Percentiles rank a stretch among this genome's conserved stretches.
These are phyloP conservation scores for Saccharomycopsis olivae DNA, from an alignment of 805 yeast genomes.

Conservation along the genomic window DNA sequence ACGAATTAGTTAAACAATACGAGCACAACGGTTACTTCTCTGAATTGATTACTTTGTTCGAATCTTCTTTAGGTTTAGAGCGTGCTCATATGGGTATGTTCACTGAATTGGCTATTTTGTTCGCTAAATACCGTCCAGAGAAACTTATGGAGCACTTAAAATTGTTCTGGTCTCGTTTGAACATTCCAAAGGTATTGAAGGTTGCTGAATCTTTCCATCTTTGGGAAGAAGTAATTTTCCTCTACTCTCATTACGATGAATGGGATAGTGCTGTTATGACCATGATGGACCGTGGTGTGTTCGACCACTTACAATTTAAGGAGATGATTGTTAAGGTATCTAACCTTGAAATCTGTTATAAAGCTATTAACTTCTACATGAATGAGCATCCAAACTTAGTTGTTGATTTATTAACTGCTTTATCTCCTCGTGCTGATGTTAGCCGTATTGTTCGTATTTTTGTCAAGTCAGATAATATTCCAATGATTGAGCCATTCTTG, in stretches of 20 bases:
- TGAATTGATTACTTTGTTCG: slow-evolving; percentile 85
- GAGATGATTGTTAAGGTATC: slow-evolving; percentile 92
- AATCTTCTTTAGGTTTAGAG: slow-evolving; percentile 91
- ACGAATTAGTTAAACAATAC: slow-evolving; percentile 77
- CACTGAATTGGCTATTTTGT: slow-evolving; percentile 86
- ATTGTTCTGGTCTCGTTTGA: slow-evolving; percentile 95
- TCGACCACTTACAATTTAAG: slow-evolving; percentile 89
- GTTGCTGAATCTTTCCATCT: slow-evolving; percentile 91
- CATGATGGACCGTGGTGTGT: slow-evolving; percentile 91
- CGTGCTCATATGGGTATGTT: slow-evolving; percentile 99
- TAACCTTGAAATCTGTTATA: slow-evolving; percentile 92
- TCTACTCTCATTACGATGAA: slow-evolving; percentile 97
- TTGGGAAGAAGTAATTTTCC: slow-evolving; percentile 93
- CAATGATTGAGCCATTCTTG: slow-evolving; percentile 90
- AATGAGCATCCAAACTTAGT: slow-evolving; percentile 85
- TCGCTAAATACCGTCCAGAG: slow-evolving; percentile 82
- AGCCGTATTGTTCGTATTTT: slow-evolving; percentile 92
- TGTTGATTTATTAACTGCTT: slow-evolving; percentile 73
- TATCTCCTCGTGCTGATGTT: slow-evolving; percentile 84
- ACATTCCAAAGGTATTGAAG: slow-evolving; percentile 91
- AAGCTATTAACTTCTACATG: slow-evolving; percentile 91
- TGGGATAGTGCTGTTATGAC: slow-evolving; percentile 98
- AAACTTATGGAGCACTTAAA: slow-evolving; percentile 94
- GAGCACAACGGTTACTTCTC: slow-evolving; percentile 86
- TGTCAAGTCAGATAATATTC: slow-evolving; percentile 90